Evolutionary conservation across 2,329 filamentous ascomycete species (phyloP).

Genomic region (Hymenoscyphus linearis): DNA sequence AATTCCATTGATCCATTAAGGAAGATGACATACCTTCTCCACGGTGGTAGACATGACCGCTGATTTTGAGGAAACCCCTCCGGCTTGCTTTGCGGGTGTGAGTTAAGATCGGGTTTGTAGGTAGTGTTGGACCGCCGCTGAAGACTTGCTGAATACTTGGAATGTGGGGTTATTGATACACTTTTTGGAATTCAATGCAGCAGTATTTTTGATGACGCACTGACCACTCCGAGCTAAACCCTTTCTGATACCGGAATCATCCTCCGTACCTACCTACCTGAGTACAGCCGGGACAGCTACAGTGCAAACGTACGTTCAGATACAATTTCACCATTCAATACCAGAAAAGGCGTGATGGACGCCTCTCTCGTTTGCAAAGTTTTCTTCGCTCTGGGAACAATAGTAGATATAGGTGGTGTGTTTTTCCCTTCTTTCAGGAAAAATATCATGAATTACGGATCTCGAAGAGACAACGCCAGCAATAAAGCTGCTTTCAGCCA

Average conservation of each 20-base stretch:
- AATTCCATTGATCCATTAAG: not conserved
- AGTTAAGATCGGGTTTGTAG: not conserved
- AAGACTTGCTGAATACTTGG: not conserved
- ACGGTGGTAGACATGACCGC: slow-evolving; percentile 88
- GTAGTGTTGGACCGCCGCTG: not conserved
- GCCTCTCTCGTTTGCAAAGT: slow-evolving; percentile 22
- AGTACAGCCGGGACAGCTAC: not conserved
- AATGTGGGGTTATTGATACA: not conserved
- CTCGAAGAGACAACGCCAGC: slow-evolving; percentile 14
- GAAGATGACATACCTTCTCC: slow-evolving; percentile 66
- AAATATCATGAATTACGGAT: slow-evolving; percentile 31
- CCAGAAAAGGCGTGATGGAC: slow-evolving; percentile 20
- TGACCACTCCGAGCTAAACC: not conserved
- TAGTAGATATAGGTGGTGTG: slow-evolving; percentile 23
- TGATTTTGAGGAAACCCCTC: not conserved
- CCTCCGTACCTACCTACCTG: too few relatives aligned
- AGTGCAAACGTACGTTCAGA: not conserved
- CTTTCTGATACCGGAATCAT: not conserved
- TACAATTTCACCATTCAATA: not conserved
- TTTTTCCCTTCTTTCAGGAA: slow-evolving; percentile 27
- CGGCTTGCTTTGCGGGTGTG: not conserved
- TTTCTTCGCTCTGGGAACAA: slow-evolving; percentile 28
- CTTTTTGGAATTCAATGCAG: not conserved
- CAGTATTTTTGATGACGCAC: not conserved
- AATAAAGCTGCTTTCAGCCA: not conserved